A percentile compares a stretch with the other conserved stretches of the same genome.
phyloP scores from a whole-genome alignment of 352 stramenopile species.

The Globisporangium cederbergense region DNA sequence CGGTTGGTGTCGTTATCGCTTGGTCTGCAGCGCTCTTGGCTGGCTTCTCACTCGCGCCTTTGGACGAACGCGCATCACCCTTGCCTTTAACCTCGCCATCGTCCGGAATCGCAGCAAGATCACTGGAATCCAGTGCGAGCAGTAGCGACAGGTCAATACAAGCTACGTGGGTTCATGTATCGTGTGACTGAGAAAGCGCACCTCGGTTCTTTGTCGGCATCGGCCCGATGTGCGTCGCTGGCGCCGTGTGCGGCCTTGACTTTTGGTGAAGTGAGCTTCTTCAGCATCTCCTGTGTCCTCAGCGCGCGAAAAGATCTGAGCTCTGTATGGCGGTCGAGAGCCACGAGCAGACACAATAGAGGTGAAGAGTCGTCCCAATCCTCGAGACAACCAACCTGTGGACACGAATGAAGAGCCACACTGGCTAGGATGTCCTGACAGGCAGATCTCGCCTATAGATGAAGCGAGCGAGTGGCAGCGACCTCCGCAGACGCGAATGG shows the following conservation, averaged over 20 bases:
- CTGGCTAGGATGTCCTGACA: too few species aligned
- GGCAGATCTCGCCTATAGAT: too few species aligned
- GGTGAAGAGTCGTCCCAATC: background rate
- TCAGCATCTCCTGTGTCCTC: conserved; percentile 26
- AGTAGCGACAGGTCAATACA: background rate
- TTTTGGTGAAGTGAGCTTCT: conserved; percentile 46
- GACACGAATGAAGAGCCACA: background rate
- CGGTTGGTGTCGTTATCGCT: background rate
- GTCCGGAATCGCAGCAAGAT: conserved; percentile 7
- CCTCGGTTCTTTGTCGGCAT: conserved; percentile 1
- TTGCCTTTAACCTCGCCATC: conserved; percentile 2
- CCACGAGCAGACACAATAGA: background rate
- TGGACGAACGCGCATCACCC: background rate
- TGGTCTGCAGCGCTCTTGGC: background rate
- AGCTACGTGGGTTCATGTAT: background rate
- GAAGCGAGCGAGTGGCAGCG: too few species aligned
- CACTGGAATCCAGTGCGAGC: background rate
- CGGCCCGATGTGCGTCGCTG: background rate
- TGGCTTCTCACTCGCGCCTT: background rate
- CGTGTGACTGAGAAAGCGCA: background rate
- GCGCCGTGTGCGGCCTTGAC: conserved; percentile 2
- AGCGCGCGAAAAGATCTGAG: background rate
- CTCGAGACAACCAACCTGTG: background rate
- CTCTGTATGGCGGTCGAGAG: background rate
- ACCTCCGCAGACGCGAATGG: background rate